Evolutionary conservation across 2,329 filamentous ascomycete species (phyloP), one percentile per base, ranked within the genome.

Genomic region (Verticillium albo-atrum): DNA sequence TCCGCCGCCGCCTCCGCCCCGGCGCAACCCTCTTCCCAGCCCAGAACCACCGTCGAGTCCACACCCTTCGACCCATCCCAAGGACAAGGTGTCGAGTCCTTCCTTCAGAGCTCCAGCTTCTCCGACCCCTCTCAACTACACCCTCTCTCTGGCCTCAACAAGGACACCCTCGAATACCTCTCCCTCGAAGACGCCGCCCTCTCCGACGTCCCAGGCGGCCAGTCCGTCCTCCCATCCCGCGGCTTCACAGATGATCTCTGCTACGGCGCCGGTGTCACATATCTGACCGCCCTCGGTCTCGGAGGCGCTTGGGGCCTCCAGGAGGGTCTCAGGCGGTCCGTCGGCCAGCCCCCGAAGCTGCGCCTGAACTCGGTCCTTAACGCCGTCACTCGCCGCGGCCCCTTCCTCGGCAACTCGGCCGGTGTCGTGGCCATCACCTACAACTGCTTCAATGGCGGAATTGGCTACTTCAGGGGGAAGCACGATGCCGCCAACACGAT

Each of bases 171-270:
- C 69, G 95, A 99, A 75, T 99, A 99, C 77, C 85, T 99, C 65
- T 89, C 89, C 27, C 88, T 99, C 70, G 95, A 99, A 77, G 96
- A 99, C 73, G 91, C 92, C 55, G 86, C 89, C 28, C 86, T 97
- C 60, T 92, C 92, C 63, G 88, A 96, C 70, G 84, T 96, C 23
- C 92, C 93, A 55, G 93, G 92, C 70, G 84, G 88, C 61, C 90
- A 91, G 73, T 96, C 94, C 51, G 89, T 93, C 58, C 85, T 99
- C 58, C 95, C 96, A 51, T 97, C 93, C 59, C 89, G 95, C 74
- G 95, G 95, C 73, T 99, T 96, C 87, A 96, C 93, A 62, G 95
- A 99, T 73, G 95, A 99, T 75, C 86, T 99, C 61, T 98, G 95
- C 79, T 99, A 99, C 75, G 95, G 96, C 71, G 96, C 95, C 25